Base-by-base conservation (phyloP, 2,329 filamentous ascomycete genomes). In the Microsporum audouinii region DNA sequence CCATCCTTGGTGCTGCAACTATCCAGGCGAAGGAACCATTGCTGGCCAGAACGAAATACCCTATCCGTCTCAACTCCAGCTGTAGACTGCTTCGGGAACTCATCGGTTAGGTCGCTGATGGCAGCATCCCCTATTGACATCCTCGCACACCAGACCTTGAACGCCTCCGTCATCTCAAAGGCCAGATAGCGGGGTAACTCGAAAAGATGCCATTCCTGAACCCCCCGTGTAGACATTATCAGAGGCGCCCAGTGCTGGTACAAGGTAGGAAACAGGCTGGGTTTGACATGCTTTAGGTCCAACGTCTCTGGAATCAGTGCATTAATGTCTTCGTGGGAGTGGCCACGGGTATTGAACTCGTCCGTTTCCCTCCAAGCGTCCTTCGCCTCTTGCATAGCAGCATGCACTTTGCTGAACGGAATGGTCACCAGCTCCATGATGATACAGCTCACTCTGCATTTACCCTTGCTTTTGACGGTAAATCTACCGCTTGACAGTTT, bases 211-310 rank as follows among this genome's bases (percentile, higher is more conserved):
- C 56, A 61, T 17, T 64, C 60, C 7, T 63, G 14, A 1, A 77
- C 61, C 1, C 65, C 61, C 34, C 76, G 74, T 4, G 70, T 73
- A 27, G 63, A 60, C 0, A 75, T 66, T 39, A 79, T 76, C 2
- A 79, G 63, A 0, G 72, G 68, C 1, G 77, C 70, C 77, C 76
- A 79, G 62, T 73, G 68, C n/a, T 67, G 64, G 64, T 76, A 79
- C n/a, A 66, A 69, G 60, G 73, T 76, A 0, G 77, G 71, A 2
- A 57, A 60, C 39, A 75, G 68, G 8, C 69, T 66, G 1, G 73
- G 73, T 5, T 61, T 63, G 14, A 59, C 31, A 17, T 64, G 55
- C n/a, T 49, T 55, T 5, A 63, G 38, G 23, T 23, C 12, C 8
- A 27, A 31, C 7, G 57, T 59, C 33, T 64, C 59, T 2, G 63